Evolutionary conservation across 169 alveolate genomes (phyloP).

Genomic region (Sarcocystis neurona): DNA sequence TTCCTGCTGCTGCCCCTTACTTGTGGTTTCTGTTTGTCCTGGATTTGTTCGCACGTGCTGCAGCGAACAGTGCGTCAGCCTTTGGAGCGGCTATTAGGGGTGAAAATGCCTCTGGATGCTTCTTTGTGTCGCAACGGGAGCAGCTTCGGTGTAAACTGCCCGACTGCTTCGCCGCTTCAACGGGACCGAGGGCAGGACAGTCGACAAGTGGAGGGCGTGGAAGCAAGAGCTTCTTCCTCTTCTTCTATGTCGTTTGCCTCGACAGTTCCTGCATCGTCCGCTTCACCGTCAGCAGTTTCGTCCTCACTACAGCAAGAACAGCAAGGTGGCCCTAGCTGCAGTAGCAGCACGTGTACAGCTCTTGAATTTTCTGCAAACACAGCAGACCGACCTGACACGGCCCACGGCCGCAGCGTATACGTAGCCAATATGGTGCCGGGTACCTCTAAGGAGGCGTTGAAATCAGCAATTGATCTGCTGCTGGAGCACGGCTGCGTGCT

Average conservation of each 20-base stretch:
- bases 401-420: conserved; percentile 62
- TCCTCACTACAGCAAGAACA: too few species aligned
- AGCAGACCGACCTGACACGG: conserved; percentile 53
- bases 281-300: too few species aligned
- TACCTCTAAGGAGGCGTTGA: conserved; percentile 49
- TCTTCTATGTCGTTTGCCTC: not conserved
- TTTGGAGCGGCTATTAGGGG: conserved; percentile 57
- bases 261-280: too few species aligned
- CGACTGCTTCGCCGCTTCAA: too few species aligned
- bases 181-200: too few species aligned
- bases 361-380: not conserved
- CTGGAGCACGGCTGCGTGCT: conserved; percentile 58
- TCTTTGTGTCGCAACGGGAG: conserved; percentile 44
- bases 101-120: conserved; percentile 62
- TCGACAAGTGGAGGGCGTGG: conserved; percentile 23
- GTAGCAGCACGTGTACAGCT: not conserved
- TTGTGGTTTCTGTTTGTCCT: not conserved
- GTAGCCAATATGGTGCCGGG: conserved; percentile 63
- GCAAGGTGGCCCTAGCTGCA: not conserved
- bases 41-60: not conserved
- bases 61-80: conserved; percentile 65
- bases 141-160: too few species aligned
- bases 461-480: conserved; percentile 49
- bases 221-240: not conserved
- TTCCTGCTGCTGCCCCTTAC: conserved; percentile 17